Percentiles rank a stretch among this genome's conserved stretches.
These are phyloP conservation scores for Xylariaceae sp. DNA, from an alignment of 2,329 filamentous ascomycete species.

Conservation along the genomic window DNA sequence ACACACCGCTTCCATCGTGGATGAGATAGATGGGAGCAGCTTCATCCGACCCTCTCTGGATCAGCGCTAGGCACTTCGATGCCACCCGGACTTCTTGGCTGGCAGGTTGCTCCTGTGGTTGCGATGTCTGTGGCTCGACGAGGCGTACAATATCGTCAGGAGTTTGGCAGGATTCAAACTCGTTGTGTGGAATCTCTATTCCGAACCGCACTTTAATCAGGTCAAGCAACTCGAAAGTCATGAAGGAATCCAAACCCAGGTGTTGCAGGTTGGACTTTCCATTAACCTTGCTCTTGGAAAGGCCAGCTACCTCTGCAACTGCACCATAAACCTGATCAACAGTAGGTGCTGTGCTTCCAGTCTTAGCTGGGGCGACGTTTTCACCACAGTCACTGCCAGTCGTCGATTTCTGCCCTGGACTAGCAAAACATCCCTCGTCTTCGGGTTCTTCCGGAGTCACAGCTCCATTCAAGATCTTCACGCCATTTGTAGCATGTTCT, in stretches of 20 bases:
- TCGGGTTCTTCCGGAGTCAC: neutral
- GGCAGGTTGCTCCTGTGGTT: neutral
- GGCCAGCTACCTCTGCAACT: neutral
- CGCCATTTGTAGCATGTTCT: neutral
- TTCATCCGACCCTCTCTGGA: neutral
- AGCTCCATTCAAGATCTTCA: neutral
- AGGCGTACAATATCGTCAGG: neutral
- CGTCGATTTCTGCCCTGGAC: neutral
- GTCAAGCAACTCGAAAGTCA: neutral
- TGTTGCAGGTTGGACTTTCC: neutral
- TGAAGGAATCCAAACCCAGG: neutral
- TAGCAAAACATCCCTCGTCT: neutral
- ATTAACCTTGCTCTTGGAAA: neutral
- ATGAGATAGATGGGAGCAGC: constrained; percentile 8
- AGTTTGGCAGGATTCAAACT: neutral
- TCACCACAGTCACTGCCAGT: neutral
- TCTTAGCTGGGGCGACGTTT: neutral
- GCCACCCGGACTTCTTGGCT: neutral
- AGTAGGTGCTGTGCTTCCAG: neutral
- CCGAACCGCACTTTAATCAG: neutral
- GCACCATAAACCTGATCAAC: neutral
- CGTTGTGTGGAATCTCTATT: neutral
- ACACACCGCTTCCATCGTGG: constrained; percentile 19
- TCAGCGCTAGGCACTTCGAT: constrained; percentile 2
- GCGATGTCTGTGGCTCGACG: neutral